Conservation (phyloP, 1,284 basidiomycete species). For the Microbotryum violaceum region DNA sequence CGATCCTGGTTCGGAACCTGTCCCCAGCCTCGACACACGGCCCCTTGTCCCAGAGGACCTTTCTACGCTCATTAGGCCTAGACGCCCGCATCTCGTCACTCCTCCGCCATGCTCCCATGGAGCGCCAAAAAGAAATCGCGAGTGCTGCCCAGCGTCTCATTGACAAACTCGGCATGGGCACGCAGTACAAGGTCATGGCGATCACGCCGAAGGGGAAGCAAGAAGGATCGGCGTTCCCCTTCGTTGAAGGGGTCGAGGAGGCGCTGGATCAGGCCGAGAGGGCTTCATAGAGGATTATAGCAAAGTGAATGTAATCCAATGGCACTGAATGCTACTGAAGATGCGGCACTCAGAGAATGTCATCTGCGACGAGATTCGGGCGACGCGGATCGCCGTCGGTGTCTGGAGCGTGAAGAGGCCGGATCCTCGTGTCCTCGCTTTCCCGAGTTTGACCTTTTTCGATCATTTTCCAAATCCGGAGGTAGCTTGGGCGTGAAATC, state of each 20-base stretch:
- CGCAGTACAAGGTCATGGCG: conserved; percentile 51
- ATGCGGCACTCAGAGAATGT: too few relatives aligned
- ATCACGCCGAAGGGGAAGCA: conserved; percentile 18
- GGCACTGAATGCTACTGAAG: too few relatives aligned
- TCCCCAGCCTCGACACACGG: conserved; percentile 50
- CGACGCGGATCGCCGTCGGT: too few relatives aligned
- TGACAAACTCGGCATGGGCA: conserved; percentile 51
- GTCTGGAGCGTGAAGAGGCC: too few relatives aligned
- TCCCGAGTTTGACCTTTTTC: background rate
- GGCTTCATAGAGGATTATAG: too few relatives aligned
- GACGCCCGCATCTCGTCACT: conserved; percentile 55
- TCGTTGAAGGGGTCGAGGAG: background rate
- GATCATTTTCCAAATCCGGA: conserved; percentile 1
- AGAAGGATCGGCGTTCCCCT: conserved; percentile 9
- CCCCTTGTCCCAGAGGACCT: conserved; percentile 60
- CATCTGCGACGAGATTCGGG: too few relatives aligned
- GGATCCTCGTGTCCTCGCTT: too few relatives aligned
- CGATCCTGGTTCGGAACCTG: conserved; percentile 5
- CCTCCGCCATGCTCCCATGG: conserved; percentile 47
- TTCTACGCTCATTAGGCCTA: conserved; percentile 65
- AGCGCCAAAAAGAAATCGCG: conserved; percentile 46
- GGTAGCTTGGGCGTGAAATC: background rate
- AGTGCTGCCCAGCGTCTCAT: conserved; percentile 48
- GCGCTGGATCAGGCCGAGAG: too few relatives aligned
- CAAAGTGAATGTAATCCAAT: too few relatives aligned